Evolutionary conservation across 306 rosid genomes (phyloP).

Genomic region (Lathyrus aphaca): DNA sequence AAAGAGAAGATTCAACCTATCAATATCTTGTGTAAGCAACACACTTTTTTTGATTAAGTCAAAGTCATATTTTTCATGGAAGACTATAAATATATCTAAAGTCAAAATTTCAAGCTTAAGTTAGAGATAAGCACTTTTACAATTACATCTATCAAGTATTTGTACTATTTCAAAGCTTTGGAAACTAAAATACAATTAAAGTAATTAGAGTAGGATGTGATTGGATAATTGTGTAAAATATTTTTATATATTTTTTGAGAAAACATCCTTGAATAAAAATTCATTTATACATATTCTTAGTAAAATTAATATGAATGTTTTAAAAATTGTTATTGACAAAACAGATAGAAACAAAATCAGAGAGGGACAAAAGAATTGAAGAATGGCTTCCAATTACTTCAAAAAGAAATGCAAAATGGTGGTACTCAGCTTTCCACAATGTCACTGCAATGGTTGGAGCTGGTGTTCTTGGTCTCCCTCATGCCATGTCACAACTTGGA

Average conservation of each 20-base stretch:
- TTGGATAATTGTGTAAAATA: no score
- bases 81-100: background rate
- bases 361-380: constrained; percentile 54
- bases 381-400: constrained; percentile 90
- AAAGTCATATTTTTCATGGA: background rate
- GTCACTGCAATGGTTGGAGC: constrained; percentile 94
- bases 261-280: no score
- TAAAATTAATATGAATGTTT: no score
- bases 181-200: no score
- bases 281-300: no score
- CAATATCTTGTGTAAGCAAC: background rate
- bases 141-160: no score
- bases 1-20: background rate
- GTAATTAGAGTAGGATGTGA: no score
- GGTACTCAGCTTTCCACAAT: constrained; percentile 90
- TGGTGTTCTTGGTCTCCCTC: constrained; percentile 81
- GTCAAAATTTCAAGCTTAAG: background rate
- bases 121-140: background rate
- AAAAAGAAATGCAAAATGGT: constrained; percentile 84
- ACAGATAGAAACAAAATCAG: constrained; percentile 40
- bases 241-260: no score
- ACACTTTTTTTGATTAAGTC: background rate
- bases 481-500: constrained; percentile 72
- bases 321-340: constrained; percentile 5
- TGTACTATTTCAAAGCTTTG: no score